Conservation (phyloP, 495 filamentous ascomycete genomes). For the Emericellopsis terricola region DNA sequence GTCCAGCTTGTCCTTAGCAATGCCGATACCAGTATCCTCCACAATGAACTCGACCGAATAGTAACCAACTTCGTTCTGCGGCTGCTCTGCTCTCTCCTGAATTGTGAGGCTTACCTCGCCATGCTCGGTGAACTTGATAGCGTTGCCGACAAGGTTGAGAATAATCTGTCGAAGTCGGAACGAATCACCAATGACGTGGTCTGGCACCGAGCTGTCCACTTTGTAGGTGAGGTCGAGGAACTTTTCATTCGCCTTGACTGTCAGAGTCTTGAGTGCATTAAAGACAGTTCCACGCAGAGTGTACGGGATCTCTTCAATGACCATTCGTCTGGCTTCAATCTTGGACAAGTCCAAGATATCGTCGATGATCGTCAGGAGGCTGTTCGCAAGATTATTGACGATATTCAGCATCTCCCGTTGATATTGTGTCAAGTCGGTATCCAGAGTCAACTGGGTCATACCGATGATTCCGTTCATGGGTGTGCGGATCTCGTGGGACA, state of each 20-base stretch:
- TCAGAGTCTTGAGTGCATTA: constrained; percentile 90
- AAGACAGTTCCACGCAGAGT: constrained; percentile 91
- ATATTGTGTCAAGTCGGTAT: constrained; percentile 86
- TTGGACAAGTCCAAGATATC: constrained; percentile 98
- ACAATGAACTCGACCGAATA: constrained; percentile 96
- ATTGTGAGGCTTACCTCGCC: constrained; percentile 94
- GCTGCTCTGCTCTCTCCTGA: constrained; percentile 45
- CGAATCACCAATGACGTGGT: constrained; percentile 93
- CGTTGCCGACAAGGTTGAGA: constrained; percentile 63
- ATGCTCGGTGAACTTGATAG: constrained; percentile 94
- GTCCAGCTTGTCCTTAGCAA: constrained; percentile 88
- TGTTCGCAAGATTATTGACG: constrained; percentile 93
- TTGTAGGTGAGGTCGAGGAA: constrained; percentile 87
- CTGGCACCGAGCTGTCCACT: constrained; percentile 84
- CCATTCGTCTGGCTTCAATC: constrained; percentile 99
- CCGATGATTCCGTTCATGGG: constrained; percentile 81
- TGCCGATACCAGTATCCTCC: constrained; percentile 93
- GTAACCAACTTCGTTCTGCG: constrained; percentile 42
- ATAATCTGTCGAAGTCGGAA: constrained; percentile 95
- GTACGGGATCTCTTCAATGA: constrained; percentile 95
- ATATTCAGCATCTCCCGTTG: constrained; percentile 98
- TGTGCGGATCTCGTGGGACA: constrained; percentile 97
- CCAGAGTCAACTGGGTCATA: constrained; percentile 93
- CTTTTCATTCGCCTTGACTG: constrained; percentile 95
- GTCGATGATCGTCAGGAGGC: constrained; percentile 94